These are phyloP conservation scores for Ulota crispa DNA, from an alignment of 225 moss, liverwort and hornwort genomes.

Conservation along the genomic window DNA sequence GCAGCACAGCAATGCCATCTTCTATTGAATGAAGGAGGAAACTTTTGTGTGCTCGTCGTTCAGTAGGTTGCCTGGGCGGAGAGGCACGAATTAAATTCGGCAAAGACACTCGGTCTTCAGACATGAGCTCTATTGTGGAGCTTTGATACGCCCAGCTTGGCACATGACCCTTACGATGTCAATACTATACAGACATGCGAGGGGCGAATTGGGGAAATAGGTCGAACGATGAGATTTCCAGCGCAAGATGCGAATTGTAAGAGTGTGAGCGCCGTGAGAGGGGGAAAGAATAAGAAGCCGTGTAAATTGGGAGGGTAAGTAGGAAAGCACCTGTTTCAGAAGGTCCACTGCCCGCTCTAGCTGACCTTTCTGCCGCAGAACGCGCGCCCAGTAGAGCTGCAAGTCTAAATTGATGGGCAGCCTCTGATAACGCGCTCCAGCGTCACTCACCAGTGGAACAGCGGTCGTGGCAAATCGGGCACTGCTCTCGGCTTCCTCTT, in stretches of 20 bases:
- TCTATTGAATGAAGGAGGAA: background rate
- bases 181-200: background rate
- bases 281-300: background rate
- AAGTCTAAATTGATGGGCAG: slow-evolving; percentile 86
- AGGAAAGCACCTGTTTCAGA: slow-evolving; percentile 61
- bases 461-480: slow-evolving; percentile 29
- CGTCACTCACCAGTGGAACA: slow-evolving; percentile 50
- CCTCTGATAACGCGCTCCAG: slow-evolving; percentile 50
- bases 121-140: background rate
- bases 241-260: background rate
- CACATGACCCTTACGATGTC: background rate
- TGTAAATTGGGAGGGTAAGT: background rate
- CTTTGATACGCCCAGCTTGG: background rate
- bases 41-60: background rate
- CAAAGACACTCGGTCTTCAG: background rate
- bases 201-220: background rate
- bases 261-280: background rate
- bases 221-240: background rate
- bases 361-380: slow-evolving; percentile 61
- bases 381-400: slow-evolving; percentile 71
- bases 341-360: slow-evolving; percentile 55
- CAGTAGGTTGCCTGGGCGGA: background rate
- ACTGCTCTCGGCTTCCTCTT: slow-evolving; percentile 20
- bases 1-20: background rate
- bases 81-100: background rate